These are phyloP conservation scores for Centella asiatica DNA, from an alignment of 129 eudicot species.

Conservation along the genomic window DNA sequence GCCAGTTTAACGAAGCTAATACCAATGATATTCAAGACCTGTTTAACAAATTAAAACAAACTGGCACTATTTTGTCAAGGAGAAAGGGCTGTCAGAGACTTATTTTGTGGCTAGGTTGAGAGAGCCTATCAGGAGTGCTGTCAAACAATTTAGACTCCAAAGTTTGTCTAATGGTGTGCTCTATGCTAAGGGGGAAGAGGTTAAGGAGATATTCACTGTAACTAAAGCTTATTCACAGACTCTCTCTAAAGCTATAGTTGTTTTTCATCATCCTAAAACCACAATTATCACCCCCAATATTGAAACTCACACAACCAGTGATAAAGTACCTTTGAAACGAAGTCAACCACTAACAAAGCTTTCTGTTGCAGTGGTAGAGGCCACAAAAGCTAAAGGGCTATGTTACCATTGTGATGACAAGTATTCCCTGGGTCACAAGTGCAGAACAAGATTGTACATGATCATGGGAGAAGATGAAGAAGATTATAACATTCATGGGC, in stretches of 20 bases:
- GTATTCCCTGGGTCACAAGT: slow-evolving; percentile 10
- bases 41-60: background rate
- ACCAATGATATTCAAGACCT: background rate
- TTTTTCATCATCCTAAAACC: too few relatives aligned
- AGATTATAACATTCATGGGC: background rate
- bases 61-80: background rate
- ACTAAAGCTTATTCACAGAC: too few relatives aligned
- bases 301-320: too few relatives aligned
- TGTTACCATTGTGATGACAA: slow-evolving; percentile 10
- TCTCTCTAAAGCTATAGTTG: too few relatives aligned
- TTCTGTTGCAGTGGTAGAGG: too few relatives aligned
- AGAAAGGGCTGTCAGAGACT: background rate
- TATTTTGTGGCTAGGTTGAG: background rate
- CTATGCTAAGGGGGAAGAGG: background rate
- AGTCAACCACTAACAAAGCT: too few relatives aligned
- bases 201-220: too few relatives aligned
- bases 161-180: background rate
- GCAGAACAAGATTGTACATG: background rate
- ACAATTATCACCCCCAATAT: too few relatives aligned
- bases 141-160: background rate
- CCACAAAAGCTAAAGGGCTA: background rate
- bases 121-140: background rate
- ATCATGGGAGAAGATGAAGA: slow-evolving; percentile 10
- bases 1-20: background rate
- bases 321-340: too few relatives aligned